Evolutionary conservation across 106 monocot genomes (phyloP), one percentile per base, ranked within the genome.

Genomic region (Dactylorhiza incarnata): DNA sequence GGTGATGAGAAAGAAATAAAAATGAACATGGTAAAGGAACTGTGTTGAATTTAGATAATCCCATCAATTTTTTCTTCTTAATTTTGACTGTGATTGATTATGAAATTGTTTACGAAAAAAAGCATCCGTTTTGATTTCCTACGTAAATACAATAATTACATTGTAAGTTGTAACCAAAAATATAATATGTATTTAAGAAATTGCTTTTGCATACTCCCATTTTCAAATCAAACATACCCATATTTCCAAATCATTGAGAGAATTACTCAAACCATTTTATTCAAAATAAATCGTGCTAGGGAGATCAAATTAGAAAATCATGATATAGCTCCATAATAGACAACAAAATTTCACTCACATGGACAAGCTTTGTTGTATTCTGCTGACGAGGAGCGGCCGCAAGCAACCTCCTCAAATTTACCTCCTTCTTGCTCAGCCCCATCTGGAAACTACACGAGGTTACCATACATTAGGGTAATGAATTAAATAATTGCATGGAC

Each of bases 371-470:
- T 29, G 87, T 67, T 44, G 85, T 87, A 81, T 97, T 97, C 53
- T 89, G 77, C 73, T 97, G 97, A 9, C 54, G 84, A 37, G 97
- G 94, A 80, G 94, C 86, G 47, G 91, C 82, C 63, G 81, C 89
- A 69, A 97, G 89, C 74, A 97, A 70, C 78, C 97, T 91, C 76
- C 74, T 85, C 22, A 97, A 73, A 72, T 97, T 97, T 56, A 97
- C 83, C 73, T 97, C 97, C 4, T 83, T 91, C 79, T 91, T 97
- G 83, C 89, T 97, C 53, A 89, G 80, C 72, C 84, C 84, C 97
- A 97, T 94, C 13, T 69, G 25, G 0, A 82, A 69, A 80, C 55
- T 22, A 48, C 17, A 69, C 72, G 49, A 49, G 3, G 9, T 10
- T 10, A 63, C 63, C 8, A 25, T 9, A 9, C 9, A 63, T 26